Evolutionary conservation across 345 rosid genomes (phyloP), one percentile per base, ranked within the genome.

Genomic region (Orychophragmus violaceus): DNA sequence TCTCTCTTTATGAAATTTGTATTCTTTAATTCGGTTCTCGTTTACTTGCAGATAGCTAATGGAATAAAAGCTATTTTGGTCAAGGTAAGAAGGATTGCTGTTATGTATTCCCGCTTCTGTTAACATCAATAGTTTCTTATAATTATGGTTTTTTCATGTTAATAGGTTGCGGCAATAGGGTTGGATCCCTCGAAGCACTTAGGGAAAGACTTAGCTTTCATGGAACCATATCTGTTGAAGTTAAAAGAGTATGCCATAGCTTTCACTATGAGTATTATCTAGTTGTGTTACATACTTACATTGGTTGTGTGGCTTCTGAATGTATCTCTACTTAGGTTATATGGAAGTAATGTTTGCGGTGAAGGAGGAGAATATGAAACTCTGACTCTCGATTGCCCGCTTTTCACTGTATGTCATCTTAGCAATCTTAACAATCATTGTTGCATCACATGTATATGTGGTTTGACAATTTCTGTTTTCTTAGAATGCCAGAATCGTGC

Each of bases 311-410:
- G 14, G 56, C 46, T 58, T 52, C 58, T 60, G 52, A 27, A 53
- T 63, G 27, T 11, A 29, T 63, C 46, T 51, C 5, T 66, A 7
- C 59, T 55, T 54, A 95, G 99, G 69, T 64, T 83, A 75, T 95
- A 91, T 78, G 95, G 99, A 60, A 80, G 87, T 52, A 95, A 95
- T 70, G 91, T 95, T 12, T 95, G 97, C 64, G 97, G 99, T 46
- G 99, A 95, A 80, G 99, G 97, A 81, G 97, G 99, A 53, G 97
- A 95, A 79, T 95, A 95, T 60, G 97, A 91, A 75, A 88, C 91
- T 13, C 61, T 95, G 81, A 91, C 99, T 17, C 95, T 91, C 9
- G 99, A 95, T 81, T 91, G 96, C 75, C 97, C 97, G 0, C 91
- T 95, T 64, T 95, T 95, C 74, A 78, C 74, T 9, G 99, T 90